phyloP scores from a whole-genome alignment of 352 stramenopile genomes.

The Phytophthora europaea region DNA sequence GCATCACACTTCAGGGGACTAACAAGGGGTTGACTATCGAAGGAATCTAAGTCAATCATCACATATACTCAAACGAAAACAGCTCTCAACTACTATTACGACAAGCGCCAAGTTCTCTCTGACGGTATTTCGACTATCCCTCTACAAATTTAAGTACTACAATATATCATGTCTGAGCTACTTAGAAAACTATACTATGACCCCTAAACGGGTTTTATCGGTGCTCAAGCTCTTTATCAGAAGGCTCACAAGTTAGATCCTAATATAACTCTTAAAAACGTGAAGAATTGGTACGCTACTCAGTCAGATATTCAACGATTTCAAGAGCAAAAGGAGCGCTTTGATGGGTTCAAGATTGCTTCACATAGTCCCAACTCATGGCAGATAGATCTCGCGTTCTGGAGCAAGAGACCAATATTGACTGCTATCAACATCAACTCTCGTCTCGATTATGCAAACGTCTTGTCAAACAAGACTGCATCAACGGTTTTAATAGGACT shows the following conservation, averaged over 20 bases:
- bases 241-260: neutral
- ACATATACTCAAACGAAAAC: neutral
- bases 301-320: neutral
- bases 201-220: no score
- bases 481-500: neutral
- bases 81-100: neutral
- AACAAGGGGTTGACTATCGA: no score
- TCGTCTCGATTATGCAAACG: neutral
- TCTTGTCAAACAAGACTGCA: neutral
- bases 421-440: neutral
- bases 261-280: neutral
- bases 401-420: neutral
- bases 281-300: neutral
- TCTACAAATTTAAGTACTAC: no score
- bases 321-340: neutral
- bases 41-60: no score
- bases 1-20: neutral
- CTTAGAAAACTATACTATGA: no score
- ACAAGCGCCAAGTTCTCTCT: neutral
- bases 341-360: neutral
- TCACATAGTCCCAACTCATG: neutral
- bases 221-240: neutral
- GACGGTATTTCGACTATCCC: no score
- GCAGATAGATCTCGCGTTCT: neutral
- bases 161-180: no score